A percentile compares a stretch with the other conserved stretches of the same genome.
Conservation (phyloP, 192 early-diverging fungal species). For the Coemansia sp. region DNA sequence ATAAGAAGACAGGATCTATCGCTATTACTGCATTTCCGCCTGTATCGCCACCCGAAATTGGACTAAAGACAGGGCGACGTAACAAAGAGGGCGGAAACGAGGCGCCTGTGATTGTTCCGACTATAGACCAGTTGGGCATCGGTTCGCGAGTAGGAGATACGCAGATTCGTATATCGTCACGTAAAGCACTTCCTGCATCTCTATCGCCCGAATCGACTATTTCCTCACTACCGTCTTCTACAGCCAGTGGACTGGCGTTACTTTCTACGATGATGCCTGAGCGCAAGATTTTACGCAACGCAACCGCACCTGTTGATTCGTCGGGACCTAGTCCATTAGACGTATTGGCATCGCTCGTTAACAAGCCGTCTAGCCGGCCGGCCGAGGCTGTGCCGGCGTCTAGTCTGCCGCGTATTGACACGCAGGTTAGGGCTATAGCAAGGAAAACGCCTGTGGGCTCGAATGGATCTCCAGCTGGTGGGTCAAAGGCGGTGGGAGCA, state of each 20-base stretch:
- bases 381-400: not conserved
- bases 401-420: slow-evolving; percentile 35
- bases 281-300: slow-evolving; percentile 34
- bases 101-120: not conserved
- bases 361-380: not conserved
- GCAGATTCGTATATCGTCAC: slow-evolving; percentile 45
- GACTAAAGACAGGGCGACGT: not conserved
- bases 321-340: slow-evolving; percentile 24
- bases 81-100: slow-evolving; percentile 5
- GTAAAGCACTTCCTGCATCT: slow-evolving; percentile 20
- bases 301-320: slow-evolving; percentile 21
- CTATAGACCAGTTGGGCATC: not conserved
- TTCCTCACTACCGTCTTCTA: not conserved
- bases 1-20: slow-evolving; percentile 16
- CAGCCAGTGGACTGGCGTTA: not conserved
- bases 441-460: not conserved
- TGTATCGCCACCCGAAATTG: slow-evolving; percentile 15
- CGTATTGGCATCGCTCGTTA: slow-evolving; percentile 39
- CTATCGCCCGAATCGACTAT: not conserved
- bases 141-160: slow-evolving; percentile 24
- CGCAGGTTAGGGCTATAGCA: slow-evolving; percentile 13
- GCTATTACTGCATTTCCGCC: slow-evolving; percentile 17
- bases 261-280: slow-evolving; percentile 13
- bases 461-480: not conserved
- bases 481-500: not conserved